Base-by-base conservation (phyloP, 768 basidiomycete species). In the Tricholoma hemisulphureum region DNA sequence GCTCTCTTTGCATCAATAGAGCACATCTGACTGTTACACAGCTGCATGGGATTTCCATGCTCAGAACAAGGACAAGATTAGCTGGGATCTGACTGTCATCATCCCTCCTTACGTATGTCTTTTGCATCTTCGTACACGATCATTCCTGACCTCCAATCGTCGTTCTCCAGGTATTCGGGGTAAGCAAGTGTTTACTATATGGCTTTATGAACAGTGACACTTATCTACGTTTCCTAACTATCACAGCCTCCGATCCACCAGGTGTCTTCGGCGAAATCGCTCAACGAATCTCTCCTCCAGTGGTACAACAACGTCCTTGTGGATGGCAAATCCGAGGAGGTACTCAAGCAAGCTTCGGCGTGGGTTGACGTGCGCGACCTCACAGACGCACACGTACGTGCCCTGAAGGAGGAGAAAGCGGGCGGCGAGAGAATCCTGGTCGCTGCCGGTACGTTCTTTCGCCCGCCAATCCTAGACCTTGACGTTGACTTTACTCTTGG, bases 401-500 rank as follows among this genome's bases (percentile, higher is more conserved):
- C 83, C 14, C 69, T 87, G 10, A 73, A 75, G 53, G 76, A 73
- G 32, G 70, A 74, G 6, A 76, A 72, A 4, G 85, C 85, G 0
- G 76, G 77, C 6, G 80, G 80, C 2, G 74, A 85, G 56, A 73
- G 85, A 39, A 79, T 85, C 67, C 76, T 86, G 60, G 55, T 80
- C 45, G 67, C 69, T 28, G 71, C 63, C 0, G 74, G 75, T 62
- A 48, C 43, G 46, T 61, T n/a, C n/a, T n/a, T n/a, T n/a, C n/a
- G n/a, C n/a, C n/a, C n/a, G n/a, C n/a, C n/a, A n/a, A n/a, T n/a
- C n/a, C n/a, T n/a, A n/a, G n/a, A n/a, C n/a, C n/a, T n/a, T n/a
- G n/a, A n/a, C n/a, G n/a, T n/a, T n/a, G n/a, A n/a, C n/a, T n/a
- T n/a, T n/a, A n/a, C n/a, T n/a, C n/a, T n/a, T n/a, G n/a, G n/a